Conservation (phyloP, 768 basidiomycete genomes). For the Kwoniella pini region DNA sequence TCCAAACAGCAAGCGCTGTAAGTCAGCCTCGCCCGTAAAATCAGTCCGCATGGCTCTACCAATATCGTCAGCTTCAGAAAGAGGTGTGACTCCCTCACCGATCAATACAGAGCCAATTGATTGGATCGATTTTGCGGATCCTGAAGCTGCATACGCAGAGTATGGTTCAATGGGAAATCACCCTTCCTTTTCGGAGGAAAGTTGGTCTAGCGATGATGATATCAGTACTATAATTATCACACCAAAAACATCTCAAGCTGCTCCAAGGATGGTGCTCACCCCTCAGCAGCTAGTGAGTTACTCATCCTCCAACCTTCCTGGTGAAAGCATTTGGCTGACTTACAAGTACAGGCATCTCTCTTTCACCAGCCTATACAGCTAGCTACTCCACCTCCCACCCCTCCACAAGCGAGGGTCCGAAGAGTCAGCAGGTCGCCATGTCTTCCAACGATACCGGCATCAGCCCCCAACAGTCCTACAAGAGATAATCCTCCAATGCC, state of each 20-base stretch:
- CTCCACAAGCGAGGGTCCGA: background rate
- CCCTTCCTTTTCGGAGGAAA: conserved; percentile 4
- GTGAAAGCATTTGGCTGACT: background rate
- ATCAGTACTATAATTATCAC: conserved; percentile 13
- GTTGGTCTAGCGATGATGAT: background rate
- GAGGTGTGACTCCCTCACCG: background rate
- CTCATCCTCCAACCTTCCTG: background rate
- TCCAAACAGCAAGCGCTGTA: background rate
- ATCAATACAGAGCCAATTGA: conserved; percentile 1
- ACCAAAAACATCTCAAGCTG: conserved; percentile 2
- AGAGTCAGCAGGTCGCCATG: conserved; percentile 11
- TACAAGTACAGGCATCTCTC: background rate
- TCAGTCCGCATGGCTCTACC: background rate
- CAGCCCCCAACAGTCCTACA: background rate
- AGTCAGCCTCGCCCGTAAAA: background rate
- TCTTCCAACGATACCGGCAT: conserved; percentile 9
- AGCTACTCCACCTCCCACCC: conserved; percentile 1
- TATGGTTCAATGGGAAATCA: background rate
- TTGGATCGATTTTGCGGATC: conserved; percentile 20
- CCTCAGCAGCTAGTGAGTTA: background rate
- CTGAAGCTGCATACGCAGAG: conserved; percentile 6
- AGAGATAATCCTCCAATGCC: background rate
- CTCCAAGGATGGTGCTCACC: background rate
- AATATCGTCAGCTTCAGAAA: background rate
- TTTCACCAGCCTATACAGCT: background rate